These are phyloP conservation scores for Pichia sp. DNA, from an alignment of 1,139 yeast genomes.

Conservation along the genomic window DNA sequence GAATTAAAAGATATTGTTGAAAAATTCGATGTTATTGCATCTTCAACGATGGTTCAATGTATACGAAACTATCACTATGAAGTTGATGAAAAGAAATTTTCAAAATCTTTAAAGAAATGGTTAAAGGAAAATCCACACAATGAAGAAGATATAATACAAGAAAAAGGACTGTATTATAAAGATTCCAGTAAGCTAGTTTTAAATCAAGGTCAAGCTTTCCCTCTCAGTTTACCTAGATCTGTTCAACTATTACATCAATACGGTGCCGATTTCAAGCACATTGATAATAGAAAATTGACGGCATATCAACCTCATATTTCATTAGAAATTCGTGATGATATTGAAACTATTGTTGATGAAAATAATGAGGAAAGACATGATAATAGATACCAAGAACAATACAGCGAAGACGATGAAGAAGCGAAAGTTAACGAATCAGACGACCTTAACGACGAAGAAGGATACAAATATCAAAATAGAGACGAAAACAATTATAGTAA, in stretches of 20 bases:
- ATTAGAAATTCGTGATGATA: constrained; percentile 49
- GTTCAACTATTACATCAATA: constrained; percentile 54
- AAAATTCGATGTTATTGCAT: constrained; percentile 56
- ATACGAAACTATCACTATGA: constrained; percentile 80
- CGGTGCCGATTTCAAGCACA: constrained; percentile 55
- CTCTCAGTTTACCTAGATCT: constrained; percentile 52
- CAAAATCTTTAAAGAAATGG: constrained; percentile 40
- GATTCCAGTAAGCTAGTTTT: constrained; percentile 41
- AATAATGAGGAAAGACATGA: constrained; percentile 31
- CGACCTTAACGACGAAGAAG: neutral
- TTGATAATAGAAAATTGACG: constrained; percentile 38
- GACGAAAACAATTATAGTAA: constrained; percentile 1
- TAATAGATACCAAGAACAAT: constrained; percentile 5
- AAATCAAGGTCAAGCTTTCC: constrained; percentile 45
- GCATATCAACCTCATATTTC: constrained; percentile 62
- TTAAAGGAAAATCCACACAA: constrained; percentile 20
- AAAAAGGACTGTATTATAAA: constrained; percentile 26
- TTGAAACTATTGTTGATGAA: constrained; percentile 54
- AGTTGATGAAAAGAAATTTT: constrained; percentile 62
- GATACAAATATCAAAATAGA: neutral
- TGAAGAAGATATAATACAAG: constrained; percentile 18
- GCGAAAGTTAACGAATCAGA: neutral
- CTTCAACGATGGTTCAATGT: constrained; percentile 63
- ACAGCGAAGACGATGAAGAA: constrained; percentile 19
- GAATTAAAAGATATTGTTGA: constrained; percentile 52